Evolutionary conservation across 2,329 filamentous ascomycete species (phyloP), one percentile per base, ranked within the genome.

Genomic region (Fusarium incarnatum): DNA sequence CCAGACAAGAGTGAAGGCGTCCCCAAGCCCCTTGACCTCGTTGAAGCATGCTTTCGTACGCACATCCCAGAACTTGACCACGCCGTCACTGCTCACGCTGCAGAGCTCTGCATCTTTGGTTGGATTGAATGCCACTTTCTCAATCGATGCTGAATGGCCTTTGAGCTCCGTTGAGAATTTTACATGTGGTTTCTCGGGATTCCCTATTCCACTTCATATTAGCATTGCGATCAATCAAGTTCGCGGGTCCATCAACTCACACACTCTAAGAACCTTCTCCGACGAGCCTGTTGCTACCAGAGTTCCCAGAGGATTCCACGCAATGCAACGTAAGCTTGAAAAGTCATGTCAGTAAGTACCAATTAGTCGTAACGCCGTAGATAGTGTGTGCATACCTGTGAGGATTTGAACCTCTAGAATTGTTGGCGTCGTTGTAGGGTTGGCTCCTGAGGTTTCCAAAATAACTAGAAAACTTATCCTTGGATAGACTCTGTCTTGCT

Each of bases 221-320:
- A 55, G 56, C 8, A 40, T 18, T n/a, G 49, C n/a, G 23, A 27
- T 25, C 22, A 27, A 20, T 28, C 34, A 53, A 22, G 15, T 8
- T 23, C 15, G 11, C 11, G 30, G 28, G 10, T 53, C 18, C 32
- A 22, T 28, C n/a, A 47, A 68, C 87, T 77, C 77, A 89, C 92
- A 95, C 49, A 94, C 90, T 74, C 92, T 89, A 56, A 95, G 80
- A 11, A 87, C 92, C 72, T 87, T 88, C 75, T 93, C 90, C 25
- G 85, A 83, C 8, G 91, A 87, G 5, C 94, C 94, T 1, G 94
- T 97, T 1, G 95, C 95, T 65, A 98, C 89, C 64, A 96, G 84
- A 11, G 89, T 92, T 34, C 95, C 94, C 0, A 93, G 84, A 0
- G 94, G 93, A 71, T 95, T 97, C 95, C 95, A 98, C 41, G 92